Evolutionary conservation across 306 rosid species (phyloP).

Genomic region (Macrotyloma uniflorum): DNA sequence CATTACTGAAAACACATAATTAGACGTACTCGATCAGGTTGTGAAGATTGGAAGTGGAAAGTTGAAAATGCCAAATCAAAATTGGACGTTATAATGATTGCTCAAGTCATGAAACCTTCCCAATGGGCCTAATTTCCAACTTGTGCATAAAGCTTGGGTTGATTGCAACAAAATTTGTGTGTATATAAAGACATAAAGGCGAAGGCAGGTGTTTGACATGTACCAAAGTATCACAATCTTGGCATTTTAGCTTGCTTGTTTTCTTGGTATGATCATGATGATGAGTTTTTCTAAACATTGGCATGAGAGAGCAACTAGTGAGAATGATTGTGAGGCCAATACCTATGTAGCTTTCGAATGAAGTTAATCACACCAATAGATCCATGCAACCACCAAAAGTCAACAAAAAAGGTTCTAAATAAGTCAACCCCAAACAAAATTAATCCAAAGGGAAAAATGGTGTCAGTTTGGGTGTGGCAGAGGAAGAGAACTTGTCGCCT

Average conservation of each 20-base stretch:
- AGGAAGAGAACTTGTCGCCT: slow-evolving; percentile 30
- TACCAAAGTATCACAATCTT: slow-evolving; percentile 31
- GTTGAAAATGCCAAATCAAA: slow-evolving; percentile 42
- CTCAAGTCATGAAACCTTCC: slow-evolving; percentile 34
- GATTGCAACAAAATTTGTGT: slow-evolving; percentile 40
- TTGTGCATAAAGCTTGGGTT: slow-evolving; percentile 44
- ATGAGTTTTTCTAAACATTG: neutral
- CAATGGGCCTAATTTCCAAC: slow-evolving; percentile 42
- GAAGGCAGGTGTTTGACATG: slow-evolving; percentile 45
- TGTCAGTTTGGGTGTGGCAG: slow-evolving; percentile 9
- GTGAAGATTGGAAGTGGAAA: slow-evolving; percentile 26
- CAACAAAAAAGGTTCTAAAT: slow-evolving; percentile 36
- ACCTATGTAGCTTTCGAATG: slow-evolving; percentile 43
- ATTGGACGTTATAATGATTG: slow-evolving; percentile 45
- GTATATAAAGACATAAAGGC: slow-evolving; percentile 31
- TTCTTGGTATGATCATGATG: slow-evolving; percentile 42
- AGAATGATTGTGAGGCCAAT: slow-evolving; percentile 45
- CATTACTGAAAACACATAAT: slow-evolving; percentile 31
- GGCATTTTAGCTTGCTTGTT: slow-evolving; percentile 45
- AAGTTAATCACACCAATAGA: slow-evolving; percentile 43
- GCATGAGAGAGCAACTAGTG: slow-evolving; percentile 31
- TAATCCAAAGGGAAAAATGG: slow-evolving; percentile 5
- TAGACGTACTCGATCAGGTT: slow-evolving; percentile 5
- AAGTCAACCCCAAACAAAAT: slow-evolving; percentile 42
- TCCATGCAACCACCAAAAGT: slow-evolving; percentile 48